phyloP scores from a whole-genome alignment of 176 grass and related monocot species.

The Alloteropsis semialata region DNA sequence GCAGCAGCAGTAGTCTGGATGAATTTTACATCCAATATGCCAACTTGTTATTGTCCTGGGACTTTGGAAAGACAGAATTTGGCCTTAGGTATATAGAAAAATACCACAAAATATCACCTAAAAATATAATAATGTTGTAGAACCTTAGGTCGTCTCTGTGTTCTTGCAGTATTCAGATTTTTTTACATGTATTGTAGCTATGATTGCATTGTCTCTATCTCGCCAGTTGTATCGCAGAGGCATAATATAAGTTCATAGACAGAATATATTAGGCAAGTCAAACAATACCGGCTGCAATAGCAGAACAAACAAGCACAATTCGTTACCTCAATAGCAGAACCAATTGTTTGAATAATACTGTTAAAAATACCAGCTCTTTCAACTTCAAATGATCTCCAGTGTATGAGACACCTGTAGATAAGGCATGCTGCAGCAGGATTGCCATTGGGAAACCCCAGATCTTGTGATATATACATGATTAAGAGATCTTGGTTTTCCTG shows the following conservation, averaged over 20 bases:
- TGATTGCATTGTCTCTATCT: constrained; percentile 1
- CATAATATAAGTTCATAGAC: constrained; percentile 14
- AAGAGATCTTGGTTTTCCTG: constrained; percentile 97
- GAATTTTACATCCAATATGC: constrained; percentile 98
- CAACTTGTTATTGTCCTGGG: constrained; percentile 81
- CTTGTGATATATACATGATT: constrained; percentile 95
- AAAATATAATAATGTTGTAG: constrained; percentile 15
- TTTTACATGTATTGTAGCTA: constrained; percentile 5
- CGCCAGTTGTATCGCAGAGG: not conserved
- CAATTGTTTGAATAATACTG: constrained; percentile 90
- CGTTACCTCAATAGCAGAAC: constrained; percentile 85
- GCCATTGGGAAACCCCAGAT: constrained; percentile 82
- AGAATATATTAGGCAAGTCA: constrained; percentile 15
- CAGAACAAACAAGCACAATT: not conserved
- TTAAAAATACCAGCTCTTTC: constrained; percentile 95
- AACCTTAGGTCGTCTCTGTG: too few relatives aligned
- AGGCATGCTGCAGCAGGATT: constrained; percentile 90
- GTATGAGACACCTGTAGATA: constrained; percentile 93
- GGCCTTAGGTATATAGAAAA: constrained; percentile 24
- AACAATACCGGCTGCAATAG: too few relatives aligned
- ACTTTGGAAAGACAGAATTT: constrained; percentile 44
- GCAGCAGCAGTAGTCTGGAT: constrained; percentile 79
- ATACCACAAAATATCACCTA: not conserved
- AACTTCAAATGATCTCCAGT: constrained; percentile 99
- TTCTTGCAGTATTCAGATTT: not conserved